Evolutionary conservation across 352 stramenopile species (phyloP), one percentile per base, ranked within the genome.

Genomic region (Hyaloperonospora brassicae): DNA sequence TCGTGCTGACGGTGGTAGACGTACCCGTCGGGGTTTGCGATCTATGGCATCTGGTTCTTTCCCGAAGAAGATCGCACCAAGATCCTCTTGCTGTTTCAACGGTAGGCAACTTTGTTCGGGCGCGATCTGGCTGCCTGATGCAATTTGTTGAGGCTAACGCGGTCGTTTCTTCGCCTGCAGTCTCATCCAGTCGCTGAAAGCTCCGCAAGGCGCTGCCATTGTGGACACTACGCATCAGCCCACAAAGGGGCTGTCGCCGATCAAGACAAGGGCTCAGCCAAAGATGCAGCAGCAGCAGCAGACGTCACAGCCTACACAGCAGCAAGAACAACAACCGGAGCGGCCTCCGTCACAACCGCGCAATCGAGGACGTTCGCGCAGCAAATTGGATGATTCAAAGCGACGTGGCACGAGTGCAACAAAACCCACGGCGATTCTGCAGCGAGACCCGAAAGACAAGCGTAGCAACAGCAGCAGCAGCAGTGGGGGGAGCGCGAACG

Each of bases 31-130:
- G 77, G 73, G 13, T 91, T 86, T 58, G 79, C 82, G 39, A 93
- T 93, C 62, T 93, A 88, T 46, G 84, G 84, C 34, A 64, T 90
- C 5, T 93, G 84, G 84, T 93, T 93, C 72, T 91, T 88, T 64
- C 84, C 84, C 1, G 84, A 91, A 55, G 80, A 91, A 49, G 84
- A 93, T 44, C 79, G 79, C 6, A 66, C 76, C 48, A 91, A 88
- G 69, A 91, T 89, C 40, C 65, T 87, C 38, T 73, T 79, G 40
- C 52, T 93, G 30, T 52, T 91, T 21, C 70, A 85, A 56, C 73
- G 76, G 80, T 91, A 72, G 7, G 63, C 45, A 42, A 17, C 0
- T 51, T 47, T 25, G 36, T 66, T 21, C 8, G 17, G 27, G 4
- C 8, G 8, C 8, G 25, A 42, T 21, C 2, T 24, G 14, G 8